phyloP scores from a whole-genome alignment of 2,329 filamentous ascomycete genomes.

The Cryphonectria japonica region DNA sequence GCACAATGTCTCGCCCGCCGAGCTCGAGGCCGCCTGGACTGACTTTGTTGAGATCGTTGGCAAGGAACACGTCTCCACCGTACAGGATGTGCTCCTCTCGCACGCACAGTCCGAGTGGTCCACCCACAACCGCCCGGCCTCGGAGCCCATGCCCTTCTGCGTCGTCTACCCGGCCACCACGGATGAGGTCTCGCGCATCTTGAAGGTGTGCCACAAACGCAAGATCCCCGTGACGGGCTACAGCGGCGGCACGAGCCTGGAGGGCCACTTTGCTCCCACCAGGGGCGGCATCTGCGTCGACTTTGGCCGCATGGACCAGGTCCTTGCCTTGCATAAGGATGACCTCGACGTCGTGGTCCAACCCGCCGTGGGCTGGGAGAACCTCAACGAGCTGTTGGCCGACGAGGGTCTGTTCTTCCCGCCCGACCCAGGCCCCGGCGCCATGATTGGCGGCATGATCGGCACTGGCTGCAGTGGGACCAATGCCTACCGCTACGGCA shows the following conservation, averaged over 20 bases:
- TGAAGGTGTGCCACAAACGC: slow-evolving; percentile 83
- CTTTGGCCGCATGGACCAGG: slow-evolving; percentile 82
- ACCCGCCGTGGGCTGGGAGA: slow-evolving; percentile 78
- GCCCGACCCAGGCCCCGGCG: slow-evolving; percentile 81
- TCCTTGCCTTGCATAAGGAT: slow-evolving; percentile 75
- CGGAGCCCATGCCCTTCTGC: slow-evolving; percentile 23
- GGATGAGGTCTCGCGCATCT: slow-evolving; percentile 81
- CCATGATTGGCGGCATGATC: slow-evolving; percentile 83
- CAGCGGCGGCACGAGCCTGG: slow-evolving; percentile 85
- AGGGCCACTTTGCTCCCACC: slow-evolving; percentile 86
- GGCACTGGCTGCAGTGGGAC: slow-evolving; percentile 71
- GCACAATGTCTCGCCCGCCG: slow-evolving; percentile 63
- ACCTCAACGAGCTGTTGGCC: slow-evolving; percentile 71
- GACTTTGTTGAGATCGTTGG: slow-evolving; percentile 69
- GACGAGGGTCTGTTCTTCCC: slow-evolving; percentile 79
- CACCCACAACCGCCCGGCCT: slow-evolving; percentile 38
- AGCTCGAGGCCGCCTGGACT: slow-evolving; percentile 71
- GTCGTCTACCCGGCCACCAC: slow-evolving; percentile 56
- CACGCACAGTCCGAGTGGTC: slow-evolving; percentile 69
- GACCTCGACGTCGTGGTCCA: slow-evolving; percentile 77
- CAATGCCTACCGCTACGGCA: slow-evolving; percentile 83
- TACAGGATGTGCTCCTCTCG: slow-evolving; percentile 55
- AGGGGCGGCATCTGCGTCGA: slow-evolving; percentile 84
- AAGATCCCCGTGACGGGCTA: slow-evolving; percentile 85
- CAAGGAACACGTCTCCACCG: slow-evolving; percentile 66